Percentiles rank a stretch among this genome's conserved stretches.
phyloP scores from a whole-genome alignment of 306 rosid genomes.

The Nissolia schottii region DNA sequence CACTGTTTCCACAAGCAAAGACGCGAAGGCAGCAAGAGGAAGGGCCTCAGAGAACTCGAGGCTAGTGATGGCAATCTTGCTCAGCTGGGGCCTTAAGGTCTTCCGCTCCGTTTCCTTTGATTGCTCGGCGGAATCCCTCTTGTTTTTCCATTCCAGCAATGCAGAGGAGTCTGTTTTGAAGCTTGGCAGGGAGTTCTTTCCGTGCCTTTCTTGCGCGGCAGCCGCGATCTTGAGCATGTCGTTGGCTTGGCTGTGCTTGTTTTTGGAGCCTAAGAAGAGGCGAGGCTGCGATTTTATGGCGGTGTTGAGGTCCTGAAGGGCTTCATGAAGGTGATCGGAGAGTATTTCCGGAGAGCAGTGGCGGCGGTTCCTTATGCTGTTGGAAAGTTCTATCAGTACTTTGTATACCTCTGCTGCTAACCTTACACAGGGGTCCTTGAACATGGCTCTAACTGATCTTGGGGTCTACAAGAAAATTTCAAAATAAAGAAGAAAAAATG shows the following conservation, averaged over 20 bases:
- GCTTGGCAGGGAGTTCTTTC: constrained; percentile 47
- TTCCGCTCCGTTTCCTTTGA: constrained; percentile 57
- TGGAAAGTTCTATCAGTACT: constrained; percentile 69
- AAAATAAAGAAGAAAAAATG: neutral
- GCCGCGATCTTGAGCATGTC: constrained; percentile 72
- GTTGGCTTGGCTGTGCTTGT: constrained; percentile 45
- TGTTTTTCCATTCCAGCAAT: constrained; percentile 63
- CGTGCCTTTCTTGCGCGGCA: constrained; percentile 35
- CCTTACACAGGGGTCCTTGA: constrained; percentile 82
- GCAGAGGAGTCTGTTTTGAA: constrained; percentile 87
- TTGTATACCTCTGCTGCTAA: constrained; percentile 75
- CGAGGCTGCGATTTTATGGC: constrained; percentile 94
- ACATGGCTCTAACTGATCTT: constrained; percentile 59
- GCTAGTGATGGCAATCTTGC: constrained; percentile 79
- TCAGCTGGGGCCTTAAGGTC: constrained; percentile 66
- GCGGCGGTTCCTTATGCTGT: constrained; percentile 67
- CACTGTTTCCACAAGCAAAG: constrained; percentile 87
- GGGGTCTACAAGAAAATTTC: constrained; percentile 54
- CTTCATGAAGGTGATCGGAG: constrained; percentile 90
- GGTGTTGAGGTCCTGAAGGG: constrained; percentile 73
- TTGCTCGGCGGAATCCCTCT: constrained; percentile 34
- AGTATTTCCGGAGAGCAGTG: constrained; percentile 93
- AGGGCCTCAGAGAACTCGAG: constrained; percentile 97
- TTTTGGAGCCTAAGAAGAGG: constrained; percentile 79
- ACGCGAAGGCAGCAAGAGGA: constrained; percentile 94